Conservation (phyloP, 768 basidiomycete genomes). For the Mycena amicta region DNA sequence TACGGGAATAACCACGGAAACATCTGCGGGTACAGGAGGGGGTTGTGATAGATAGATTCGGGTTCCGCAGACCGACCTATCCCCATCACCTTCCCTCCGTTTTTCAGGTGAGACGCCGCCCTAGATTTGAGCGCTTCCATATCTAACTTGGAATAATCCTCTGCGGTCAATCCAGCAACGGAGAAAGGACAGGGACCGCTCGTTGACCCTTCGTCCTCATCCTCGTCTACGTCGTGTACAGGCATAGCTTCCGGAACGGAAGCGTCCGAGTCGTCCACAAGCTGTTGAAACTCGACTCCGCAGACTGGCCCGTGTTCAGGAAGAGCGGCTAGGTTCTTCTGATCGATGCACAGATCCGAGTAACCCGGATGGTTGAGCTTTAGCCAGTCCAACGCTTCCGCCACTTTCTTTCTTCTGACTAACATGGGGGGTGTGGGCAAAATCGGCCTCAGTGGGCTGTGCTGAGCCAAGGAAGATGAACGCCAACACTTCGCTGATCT, state of each 20-base stretch:
- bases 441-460: constrained; percentile 18
- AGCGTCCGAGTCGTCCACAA: constrained; percentile 6
- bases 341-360: constrained; percentile 25
- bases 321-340: constrained; percentile 5
- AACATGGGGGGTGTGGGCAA: constrained; percentile 25
- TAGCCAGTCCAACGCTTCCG: constrained; percentile 29
- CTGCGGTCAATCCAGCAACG: constrained; percentile 30
- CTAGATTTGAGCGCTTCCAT: neutral
- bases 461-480: constrained; percentile 18
- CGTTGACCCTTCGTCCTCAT: constrained; percentile 25
- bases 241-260: neutral
- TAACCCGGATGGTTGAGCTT: constrained; percentile 32
- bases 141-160: constrained; percentile 11
- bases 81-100: neutral
- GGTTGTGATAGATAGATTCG: constrained; percentile 22
- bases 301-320: constrained; percentile 18
- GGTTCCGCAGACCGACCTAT: constrained; percentile 10
- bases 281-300: constrained; percentile 19
- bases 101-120: neutral
- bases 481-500: constrained; percentile 26
- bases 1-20: constrained; percentile 30
- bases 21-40: constrained; percentile 24
- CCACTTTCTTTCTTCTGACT: constrained; percentile 26
- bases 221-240: constrained; percentile 24
- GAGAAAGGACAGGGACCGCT: constrained; percentile 30